Evolutionary conservation across 208 protist genomes (phyloP).

Genomic region (Leishmania arabica): DNA sequence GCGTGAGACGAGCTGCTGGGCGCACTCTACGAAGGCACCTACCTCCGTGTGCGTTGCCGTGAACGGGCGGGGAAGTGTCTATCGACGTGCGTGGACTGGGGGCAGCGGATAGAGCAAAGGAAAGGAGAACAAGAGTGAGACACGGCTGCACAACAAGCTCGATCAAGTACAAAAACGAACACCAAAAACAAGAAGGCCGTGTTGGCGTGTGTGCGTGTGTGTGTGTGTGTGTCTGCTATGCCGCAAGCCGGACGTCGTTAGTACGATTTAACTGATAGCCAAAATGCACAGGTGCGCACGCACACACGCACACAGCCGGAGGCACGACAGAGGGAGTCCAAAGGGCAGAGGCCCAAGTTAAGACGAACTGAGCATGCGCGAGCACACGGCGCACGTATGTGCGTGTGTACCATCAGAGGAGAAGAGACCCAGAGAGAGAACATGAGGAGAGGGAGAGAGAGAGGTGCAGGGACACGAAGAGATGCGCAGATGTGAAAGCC

Average conservation of each 20-base stretch:
- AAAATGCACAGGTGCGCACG: neutral
- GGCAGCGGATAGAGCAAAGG: slow-evolving; percentile 7
- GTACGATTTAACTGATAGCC: neutral
- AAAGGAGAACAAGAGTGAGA: slow-evolving; percentile 2
- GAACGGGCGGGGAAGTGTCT: neutral
- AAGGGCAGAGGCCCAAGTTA: slow-evolving; percentile 1
- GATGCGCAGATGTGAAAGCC: neutral
- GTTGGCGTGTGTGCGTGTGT: too few relatives aligned
- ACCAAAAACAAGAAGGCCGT: neutral
- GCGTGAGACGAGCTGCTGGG: neutral
- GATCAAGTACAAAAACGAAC: neutral
- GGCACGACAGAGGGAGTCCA: neutral
- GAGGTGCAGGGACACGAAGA: neutral
- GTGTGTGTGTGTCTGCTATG: neutral
- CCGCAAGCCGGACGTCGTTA: neutral
- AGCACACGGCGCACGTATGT: neutral
- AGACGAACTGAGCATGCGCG: neutral
- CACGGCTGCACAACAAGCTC: neutral
- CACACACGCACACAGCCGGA: neutral
- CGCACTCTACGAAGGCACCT: neutral
- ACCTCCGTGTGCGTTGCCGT: neutral
- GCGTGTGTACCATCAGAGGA: slow-evolving; percentile 2
- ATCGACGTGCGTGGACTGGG: neutral
- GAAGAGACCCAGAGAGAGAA: slow-evolving; percentile 8
- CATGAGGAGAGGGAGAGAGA: neutral